Base-by-base conservation (phyloP, 257 asterid species). In the Rhazya stricta region DNA sequence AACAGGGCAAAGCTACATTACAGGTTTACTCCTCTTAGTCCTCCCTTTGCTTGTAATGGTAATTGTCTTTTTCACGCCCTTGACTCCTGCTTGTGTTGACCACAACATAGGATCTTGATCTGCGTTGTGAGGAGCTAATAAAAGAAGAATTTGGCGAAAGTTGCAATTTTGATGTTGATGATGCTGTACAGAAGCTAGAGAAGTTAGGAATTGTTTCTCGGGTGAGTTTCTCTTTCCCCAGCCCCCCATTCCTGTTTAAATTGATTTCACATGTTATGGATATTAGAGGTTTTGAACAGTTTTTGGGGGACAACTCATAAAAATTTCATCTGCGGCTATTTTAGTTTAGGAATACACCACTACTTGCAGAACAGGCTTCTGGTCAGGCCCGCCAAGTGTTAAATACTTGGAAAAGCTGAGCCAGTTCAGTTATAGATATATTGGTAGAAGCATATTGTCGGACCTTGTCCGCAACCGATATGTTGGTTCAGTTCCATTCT, bases 1-100 rank as follows among this genome's bases (percentile, higher is more conserved):
- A 91, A 81, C 97, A 91, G 85, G 98, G 97, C 79, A 91, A 94
- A 85, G 91, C 97, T 45, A 91, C 98, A 77, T 84, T 94, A 75
- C 88, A 91, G 97, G 98, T 94, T 82, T 57, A 63, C 80, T 32
- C 48, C 32, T 36, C n/a, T 68, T 58, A 66, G 51, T n/a, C 57
- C 41, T 51, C 46, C 56, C 29, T 66, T 39, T 34, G 32, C 34
- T 27, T 78, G n/a, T 5, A 69, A 74, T 29, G 27, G 69, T 73
- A 53, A 77, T 53, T 72, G 39, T 30, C 65, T 66, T 32, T 21
- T 57, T 77, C 45, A 62, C 65, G 69, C 61, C 53, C 39, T 67
- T 80, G 57, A 45, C 63, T 56, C 46, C 7, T 48, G 48, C 58
- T 74, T 54, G 45, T 74, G 77, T 68, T 56, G 46, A 30, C 65